A percentile compares a stretch with the other conserved stretches of the same genome.
Conservation (phyloP, 805 yeast species). For the Candida ficus region DNA sequence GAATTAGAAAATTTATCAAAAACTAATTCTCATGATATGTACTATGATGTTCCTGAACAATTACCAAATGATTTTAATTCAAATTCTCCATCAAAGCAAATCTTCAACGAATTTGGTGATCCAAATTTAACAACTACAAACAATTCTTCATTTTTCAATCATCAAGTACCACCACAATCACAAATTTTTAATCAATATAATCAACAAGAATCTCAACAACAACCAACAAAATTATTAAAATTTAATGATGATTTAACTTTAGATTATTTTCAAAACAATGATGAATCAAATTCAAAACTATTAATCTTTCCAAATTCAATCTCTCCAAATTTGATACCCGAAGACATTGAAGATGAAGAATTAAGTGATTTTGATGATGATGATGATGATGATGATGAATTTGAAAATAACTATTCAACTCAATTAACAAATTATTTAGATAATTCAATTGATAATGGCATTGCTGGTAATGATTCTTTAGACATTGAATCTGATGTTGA, state of each 20-base stretch:
- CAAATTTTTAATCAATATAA: background rate
- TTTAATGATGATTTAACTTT: slow-evolving; percentile 24
- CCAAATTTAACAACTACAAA: slow-evolving; percentile 24
- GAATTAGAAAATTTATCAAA: slow-evolving; percentile 13
- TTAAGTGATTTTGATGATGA: slow-evolving; percentile 18
- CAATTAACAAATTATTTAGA: background rate
- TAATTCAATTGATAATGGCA: slow-evolving; percentile 12
- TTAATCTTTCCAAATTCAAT: slow-evolving; percentile 17
- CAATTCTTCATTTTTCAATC: slow-evolving; percentile 4
- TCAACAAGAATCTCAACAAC: slow-evolving; percentile 2
- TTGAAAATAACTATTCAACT: background rate
- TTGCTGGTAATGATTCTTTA: slow-evolving; percentile 1
- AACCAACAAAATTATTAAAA: slow-evolving; percentile 18
- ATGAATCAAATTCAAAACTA: slow-evolving; percentile 15
- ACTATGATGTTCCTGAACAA: slow-evolving; percentile 22
- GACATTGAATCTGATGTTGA: slow-evolving; percentile 39
- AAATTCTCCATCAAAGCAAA: slow-evolving; percentile 5
- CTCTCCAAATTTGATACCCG: slow-evolving; percentile 20
- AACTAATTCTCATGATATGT: slow-evolving; percentile 18
- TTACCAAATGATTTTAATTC: slow-evolving; percentile 7
- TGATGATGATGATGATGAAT: slow-evolving; percentile 8
- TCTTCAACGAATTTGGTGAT: slow-evolving; percentile 23
- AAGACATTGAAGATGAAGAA: slow-evolving; percentile 24
- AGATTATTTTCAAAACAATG: slow-evolving; percentile 22
- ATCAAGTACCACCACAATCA: slow-evolving; percentile 9